Conservation (phyloP, 2,329 filamentous ascomycete species). For the Colletotrichum tropicicola region DNA sequence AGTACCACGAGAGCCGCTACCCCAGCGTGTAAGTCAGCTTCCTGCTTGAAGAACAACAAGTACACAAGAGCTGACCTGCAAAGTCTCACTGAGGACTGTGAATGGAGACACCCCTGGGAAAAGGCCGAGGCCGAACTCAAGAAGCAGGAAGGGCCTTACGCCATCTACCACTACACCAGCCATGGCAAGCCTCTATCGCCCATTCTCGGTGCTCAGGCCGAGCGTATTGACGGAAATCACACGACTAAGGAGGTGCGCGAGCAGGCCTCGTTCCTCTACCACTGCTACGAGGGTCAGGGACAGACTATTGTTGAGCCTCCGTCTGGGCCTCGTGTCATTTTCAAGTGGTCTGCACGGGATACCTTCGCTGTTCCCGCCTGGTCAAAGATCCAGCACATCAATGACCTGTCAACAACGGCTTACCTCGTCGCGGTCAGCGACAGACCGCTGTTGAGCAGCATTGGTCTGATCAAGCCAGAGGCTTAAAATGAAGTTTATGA, state of each 20-base stretch:
- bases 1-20: conserved; percentile 56
- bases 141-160: conserved; percentile 36
- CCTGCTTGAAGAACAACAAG: too few relatives aligned
- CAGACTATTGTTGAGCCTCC: conserved; percentile 47
- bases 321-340: conserved; percentile 39
- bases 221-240: conserved; percentile 49
- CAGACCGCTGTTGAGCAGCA: conserved; percentile 41
- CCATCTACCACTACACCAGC: conserved; percentile 47
- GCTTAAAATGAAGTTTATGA: too few relatives aligned
- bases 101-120: conserved; percentile 54
- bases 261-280: conserved; percentile 60
- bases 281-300: conserved; percentile 59
- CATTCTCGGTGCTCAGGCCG: conserved; percentile 58
- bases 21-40: conserved; percentile 49
- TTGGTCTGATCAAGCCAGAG: conserved; percentile 35
- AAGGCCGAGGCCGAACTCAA: conserved; percentile 51
- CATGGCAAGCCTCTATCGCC: conserved; percentile 47
- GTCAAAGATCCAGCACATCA: conserved; percentile 57
- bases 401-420: conserved; percentile 37
- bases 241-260: conserved; percentile 49
- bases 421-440: conserved; percentile 47
- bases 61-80: background rate
- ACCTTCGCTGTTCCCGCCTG: conserved; percentile 64
- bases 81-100: conserved; percentile 43
- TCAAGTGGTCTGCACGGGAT: conserved; percentile 56